Evolutionary conservation across 495 filamentous ascomycete species (phyloP).

Genomic region (Penicillium daleae): DNA sequence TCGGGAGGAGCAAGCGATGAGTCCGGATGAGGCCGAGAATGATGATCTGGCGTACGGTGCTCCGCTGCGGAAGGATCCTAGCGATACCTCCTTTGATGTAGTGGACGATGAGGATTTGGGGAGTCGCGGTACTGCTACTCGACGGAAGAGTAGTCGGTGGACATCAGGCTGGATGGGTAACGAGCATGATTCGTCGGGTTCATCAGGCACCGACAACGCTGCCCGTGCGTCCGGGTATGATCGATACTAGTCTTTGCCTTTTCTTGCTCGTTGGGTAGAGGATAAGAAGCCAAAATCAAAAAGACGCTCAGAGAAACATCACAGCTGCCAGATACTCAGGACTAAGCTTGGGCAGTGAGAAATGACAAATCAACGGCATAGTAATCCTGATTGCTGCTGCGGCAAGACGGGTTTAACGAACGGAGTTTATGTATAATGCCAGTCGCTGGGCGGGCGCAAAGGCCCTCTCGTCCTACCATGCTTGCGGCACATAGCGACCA

Average conservation of each 20-base stretch:
- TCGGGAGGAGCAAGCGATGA: slow-evolving; percentile 63
- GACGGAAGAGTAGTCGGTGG: slow-evolving; percentile 39
- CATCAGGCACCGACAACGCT: slow-evolving; percentile 39
- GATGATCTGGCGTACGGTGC: slow-evolving; percentile 52
- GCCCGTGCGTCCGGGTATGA: slow-evolving; percentile 37
- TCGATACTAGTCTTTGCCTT: slow-evolving; percentile 21
- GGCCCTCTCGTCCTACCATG: background rate
- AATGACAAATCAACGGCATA: background rate
- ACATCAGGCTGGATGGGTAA: slow-evolving; percentile 45
- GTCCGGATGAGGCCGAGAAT: slow-evolving; percentile 43
- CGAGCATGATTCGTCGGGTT: slow-evolving; percentile 32
- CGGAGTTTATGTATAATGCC: background rate
- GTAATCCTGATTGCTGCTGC: background rate
- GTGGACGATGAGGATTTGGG: slow-evolving; percentile 72
- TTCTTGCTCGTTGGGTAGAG: background rate
- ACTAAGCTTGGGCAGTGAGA: background rate
- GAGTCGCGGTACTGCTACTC: slow-evolving; percentile 19
- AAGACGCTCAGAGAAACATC: background rate
- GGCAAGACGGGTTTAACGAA: background rate
- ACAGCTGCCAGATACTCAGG: background rate
- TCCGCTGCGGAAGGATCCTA: slow-evolving; percentile 69
- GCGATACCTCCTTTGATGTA: slow-evolving; percentile 80
- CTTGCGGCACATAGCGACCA: background rate
- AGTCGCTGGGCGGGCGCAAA: background rate
- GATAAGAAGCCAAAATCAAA: background rate